These are phyloP conservation scores for Coleophoma eucalyptorum DNA, from an alignment of 2,329 filamentous ascomycete species.

Conservation along the genomic window DNA sequence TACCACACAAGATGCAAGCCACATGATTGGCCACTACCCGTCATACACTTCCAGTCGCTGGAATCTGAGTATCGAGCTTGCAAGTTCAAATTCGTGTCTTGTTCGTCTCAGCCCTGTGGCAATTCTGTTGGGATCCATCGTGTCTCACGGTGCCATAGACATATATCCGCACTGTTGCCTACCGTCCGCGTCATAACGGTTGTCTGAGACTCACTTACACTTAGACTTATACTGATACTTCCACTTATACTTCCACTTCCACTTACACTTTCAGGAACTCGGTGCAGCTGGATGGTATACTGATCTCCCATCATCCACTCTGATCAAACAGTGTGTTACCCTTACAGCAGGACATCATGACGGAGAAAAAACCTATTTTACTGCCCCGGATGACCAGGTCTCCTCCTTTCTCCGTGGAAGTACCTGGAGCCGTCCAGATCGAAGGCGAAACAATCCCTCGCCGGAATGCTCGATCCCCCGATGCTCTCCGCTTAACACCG, in stretches of 20 bases:
- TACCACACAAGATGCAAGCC: no score
- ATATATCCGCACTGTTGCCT: background rate
- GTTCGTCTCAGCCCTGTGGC: background rate
- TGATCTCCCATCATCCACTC: background rate
- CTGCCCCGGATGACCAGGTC: slow-evolving; percentile 27
- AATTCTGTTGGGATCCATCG: background rate
- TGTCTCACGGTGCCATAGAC: background rate
- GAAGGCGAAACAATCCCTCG: slow-evolving; percentile 68
- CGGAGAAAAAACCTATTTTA: slow-evolving; percentile 9
- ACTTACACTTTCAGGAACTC: background rate
- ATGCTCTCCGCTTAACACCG: slow-evolving; percentile 17
- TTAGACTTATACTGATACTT: no score
- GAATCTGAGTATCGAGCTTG: no score
- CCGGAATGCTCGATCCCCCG: slow-evolving; percentile 27
- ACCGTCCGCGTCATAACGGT: no score
- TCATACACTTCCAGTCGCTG: no score
- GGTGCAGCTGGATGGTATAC: background rate
- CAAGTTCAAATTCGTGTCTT: no score
- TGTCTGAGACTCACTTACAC: no score
- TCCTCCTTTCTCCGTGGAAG: slow-evolving; percentile 57
- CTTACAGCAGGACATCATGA: slow-evolving; percentile 6
- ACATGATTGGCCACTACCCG: no score
- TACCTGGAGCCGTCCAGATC: slow-evolving; percentile 48
- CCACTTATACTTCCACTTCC: background rate
- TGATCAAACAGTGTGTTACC: background rate